These are phyloP conservation scores for Colletotrichum eleusines DNA, from an alignment of 2,329 filamentous ascomycete genomes.

Conservation along the genomic window DNA sequence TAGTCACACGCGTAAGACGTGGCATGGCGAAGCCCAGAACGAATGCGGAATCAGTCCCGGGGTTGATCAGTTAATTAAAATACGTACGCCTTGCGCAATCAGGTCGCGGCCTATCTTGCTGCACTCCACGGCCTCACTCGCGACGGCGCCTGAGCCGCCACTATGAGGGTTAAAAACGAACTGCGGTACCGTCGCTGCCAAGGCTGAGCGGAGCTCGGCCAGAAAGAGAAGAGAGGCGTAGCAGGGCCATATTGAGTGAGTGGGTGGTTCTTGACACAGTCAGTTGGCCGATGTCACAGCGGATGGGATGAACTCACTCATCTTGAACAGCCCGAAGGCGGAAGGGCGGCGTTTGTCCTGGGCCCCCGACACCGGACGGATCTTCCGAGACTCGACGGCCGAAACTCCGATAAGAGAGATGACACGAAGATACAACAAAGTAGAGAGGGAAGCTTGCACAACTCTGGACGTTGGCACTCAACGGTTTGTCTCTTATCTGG, in stretches of 20 bases:
- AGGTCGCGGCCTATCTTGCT: constrained; percentile 76
- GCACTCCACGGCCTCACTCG: constrained; percentile 77
- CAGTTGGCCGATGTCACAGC: constrained; percentile 4
- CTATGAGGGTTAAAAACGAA: constrained; percentile 43
- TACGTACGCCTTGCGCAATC: constrained; percentile 63
- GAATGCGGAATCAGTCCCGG: background rate
- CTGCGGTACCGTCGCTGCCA: constrained; percentile 34
- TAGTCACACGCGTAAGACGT: background rate
- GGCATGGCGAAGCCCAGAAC: background rate
- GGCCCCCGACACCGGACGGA: constrained; percentile 31
- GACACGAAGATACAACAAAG: constrained; percentile 1
- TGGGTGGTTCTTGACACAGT: constrained; percentile 7
- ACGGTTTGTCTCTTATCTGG: constrained; percentile 4
- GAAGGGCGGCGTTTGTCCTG: constrained; percentile 16
- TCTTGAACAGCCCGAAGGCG: constrained; percentile 7
- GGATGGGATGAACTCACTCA: constrained; percentile 41
- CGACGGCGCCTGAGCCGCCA: constrained; percentile 70
- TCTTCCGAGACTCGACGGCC: constrained; percentile 30
- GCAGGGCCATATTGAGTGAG: constrained; percentile 13
- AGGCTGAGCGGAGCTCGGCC: constrained; percentile 13
- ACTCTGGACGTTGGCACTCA: constrained; percentile 1
- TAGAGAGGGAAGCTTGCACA: background rate
- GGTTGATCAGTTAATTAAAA: background rate
- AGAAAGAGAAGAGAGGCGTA: constrained; percentile 22
- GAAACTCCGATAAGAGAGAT: constrained; percentile 28